Base-by-base conservation (phyloP, 2,329 filamentous ascomycete genomes). In the Teratosphaeria gauchensis region DNA sequence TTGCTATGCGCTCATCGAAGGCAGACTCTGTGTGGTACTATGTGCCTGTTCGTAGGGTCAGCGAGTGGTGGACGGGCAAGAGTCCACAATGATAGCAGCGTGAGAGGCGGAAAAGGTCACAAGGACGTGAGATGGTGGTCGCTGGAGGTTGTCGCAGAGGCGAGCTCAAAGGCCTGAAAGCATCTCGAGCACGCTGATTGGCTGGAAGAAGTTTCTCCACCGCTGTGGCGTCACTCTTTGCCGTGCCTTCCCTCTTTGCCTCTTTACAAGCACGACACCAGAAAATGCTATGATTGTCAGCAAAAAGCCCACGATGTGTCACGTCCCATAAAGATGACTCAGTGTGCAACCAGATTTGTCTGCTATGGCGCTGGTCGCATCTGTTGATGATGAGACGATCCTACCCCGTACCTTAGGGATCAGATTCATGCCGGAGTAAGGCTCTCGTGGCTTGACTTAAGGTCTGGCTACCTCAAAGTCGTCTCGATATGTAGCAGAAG, bases 1-100 rank as follows among this genome's bases (percentile, higher is more conserved):
- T 63, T 56, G 59, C 61, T 54, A 16, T 48, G 33, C 35, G 51
- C 58, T 58, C 60, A 62, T 60, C 58, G 53, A 46, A 46, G 33
- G 54, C 33, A 46, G 33, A 31, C 32, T 48, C n/a, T 56, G n/a
- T 19, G 38, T 46, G 30, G 24, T 31, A 19, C 12, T 31, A 21
- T 53, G 24, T 52, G 42, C 42, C 42, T 48, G 9, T 51, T 51
- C 14, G 38, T 30, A 51, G 55, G 19, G 14, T 12, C 8, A 42
- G 33, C 38, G 33, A 48, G 32, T 42, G 33, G 28, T 55, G 4
- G 9, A 11, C n/a, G 42, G 33, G 24, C 24, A 11, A 14, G 8
- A n/a, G n/a, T 48, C 42, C n/a, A n/a, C 42, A 48, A n/a, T 21
- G n/a, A 48, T 19, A 21, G 24, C 5, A 3, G 21, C 12, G 24